phyloP scores from a whole-genome alignment of 352 stramenopile species.

The Globisporangium alternatum region DNA sequence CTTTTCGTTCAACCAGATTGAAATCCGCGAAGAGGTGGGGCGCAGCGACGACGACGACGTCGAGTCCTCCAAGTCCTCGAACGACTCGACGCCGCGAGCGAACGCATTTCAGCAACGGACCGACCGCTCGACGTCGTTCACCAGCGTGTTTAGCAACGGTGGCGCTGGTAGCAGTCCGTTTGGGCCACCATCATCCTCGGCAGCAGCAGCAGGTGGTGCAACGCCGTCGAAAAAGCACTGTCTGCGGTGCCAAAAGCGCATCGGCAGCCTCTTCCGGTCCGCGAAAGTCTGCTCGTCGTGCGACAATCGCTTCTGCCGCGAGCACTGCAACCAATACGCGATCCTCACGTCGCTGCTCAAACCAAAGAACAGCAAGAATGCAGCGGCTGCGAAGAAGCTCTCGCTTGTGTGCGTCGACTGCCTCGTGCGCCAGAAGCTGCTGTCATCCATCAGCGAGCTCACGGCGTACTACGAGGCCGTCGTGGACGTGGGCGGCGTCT shows the following conservation, averaged over 20 bases:
- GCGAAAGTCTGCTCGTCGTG: conserved; percentile 52
- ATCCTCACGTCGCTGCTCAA: conserved; percentile 24
- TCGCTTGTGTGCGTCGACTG: conserved; percentile 42
- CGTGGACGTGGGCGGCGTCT: conserved; percentile 46
- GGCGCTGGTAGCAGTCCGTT: background rate
- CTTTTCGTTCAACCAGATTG: conserved; percentile 52
- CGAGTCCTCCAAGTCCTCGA: conserved; percentile 15
- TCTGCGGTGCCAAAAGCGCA: conserved; percentile 38
- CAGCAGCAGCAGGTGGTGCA: conserved; percentile 5
- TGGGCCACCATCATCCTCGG: conserved; percentile 1
- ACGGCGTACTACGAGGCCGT: conserved; percentile 25
- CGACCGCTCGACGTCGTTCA: conserved; percentile 4
- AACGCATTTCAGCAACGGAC: background rate
- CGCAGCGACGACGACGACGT: conserved; percentile 21
- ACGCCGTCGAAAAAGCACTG: conserved; percentile 31
- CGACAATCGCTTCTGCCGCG: conserved; percentile 41
- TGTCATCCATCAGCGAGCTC: conserved; percentile 30
- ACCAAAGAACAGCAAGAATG: conserved; percentile 9
- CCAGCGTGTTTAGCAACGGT: background rate
- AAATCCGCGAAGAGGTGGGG: conserved; percentile 25
- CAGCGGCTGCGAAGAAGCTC: conserved; percentile 14
- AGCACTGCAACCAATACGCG: conserved; percentile 38
- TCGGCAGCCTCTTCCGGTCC: conserved; percentile 37
- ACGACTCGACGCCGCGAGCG: conserved; percentile 6
- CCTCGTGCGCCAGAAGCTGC: conserved; percentile 46